A percentile compares a stretch with the other conserved stretches of the same genome.
These are phyloP conservation scores for Nicotiana obtusifolia DNA, from an alignment of 257 asterid genomes.

Conservation along the genomic window DNA sequence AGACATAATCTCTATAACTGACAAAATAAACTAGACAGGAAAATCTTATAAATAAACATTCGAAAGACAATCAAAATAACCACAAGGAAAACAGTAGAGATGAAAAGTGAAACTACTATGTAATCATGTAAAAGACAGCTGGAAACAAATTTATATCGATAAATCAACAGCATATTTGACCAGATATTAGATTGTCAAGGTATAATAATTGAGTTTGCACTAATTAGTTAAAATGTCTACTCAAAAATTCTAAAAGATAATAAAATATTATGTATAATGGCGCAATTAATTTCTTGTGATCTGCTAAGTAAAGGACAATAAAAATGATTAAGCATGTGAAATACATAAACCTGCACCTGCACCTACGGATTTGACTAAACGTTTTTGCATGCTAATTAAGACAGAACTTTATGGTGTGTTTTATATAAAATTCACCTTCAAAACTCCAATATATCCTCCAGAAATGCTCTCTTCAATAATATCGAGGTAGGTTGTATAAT, in stretches of 20 bases:
- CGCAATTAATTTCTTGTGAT: not conserved
- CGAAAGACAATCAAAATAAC: not conserved
- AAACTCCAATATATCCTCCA: slow-evolving; percentile 39
- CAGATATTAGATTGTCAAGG: not conserved
- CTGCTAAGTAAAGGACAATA: too few species aligned
- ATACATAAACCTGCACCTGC: not conserved
- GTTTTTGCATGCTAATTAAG: not conserved
- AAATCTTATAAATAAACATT: not conserved
- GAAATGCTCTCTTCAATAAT: slow-evolving; percentile 33
- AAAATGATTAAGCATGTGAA: not conserved
- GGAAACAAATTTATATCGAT: not conserved
- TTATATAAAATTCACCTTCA: slow-evolving; percentile 26
- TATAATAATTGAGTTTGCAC: not conserved
- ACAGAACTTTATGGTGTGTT: not conserved
- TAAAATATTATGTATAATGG: not conserved
- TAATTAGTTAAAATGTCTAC: too few species aligned
- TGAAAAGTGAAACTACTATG: not conserved
- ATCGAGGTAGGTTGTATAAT: too few species aligned
- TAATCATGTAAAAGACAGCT: not conserved
- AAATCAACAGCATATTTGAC: not conserved
- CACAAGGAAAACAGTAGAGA: not conserved
- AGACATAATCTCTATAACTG: not conserved
- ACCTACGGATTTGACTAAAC: not conserved
- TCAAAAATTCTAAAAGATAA: too few species aligned
- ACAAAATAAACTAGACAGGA: not conserved